These are phyloP conservation scores for Solanum megistacrolobum DNA, from an alignment of 257 asterid species.

Conservation along the genomic window DNA sequence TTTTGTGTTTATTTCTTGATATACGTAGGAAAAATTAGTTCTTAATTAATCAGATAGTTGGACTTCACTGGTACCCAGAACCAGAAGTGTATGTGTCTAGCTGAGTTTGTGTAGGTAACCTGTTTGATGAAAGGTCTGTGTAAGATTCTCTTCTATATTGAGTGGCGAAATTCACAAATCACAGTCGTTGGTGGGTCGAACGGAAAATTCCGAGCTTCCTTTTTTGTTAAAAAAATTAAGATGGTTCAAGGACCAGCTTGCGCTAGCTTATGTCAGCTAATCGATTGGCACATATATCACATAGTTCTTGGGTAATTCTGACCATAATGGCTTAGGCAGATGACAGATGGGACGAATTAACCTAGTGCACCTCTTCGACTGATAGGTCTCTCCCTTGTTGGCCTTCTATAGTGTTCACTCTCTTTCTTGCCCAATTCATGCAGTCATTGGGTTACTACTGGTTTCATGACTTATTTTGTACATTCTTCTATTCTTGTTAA, in stretches of 20 bases:
- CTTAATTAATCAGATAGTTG: too few relatives aligned
- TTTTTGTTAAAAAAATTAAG: not conserved
- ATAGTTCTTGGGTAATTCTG: not conserved
- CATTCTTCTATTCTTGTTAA: not conserved
- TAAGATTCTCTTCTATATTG: not conserved
- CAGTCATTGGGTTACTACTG: not conserved
- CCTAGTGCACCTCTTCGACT: not conserved
- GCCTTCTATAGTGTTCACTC: not conserved
- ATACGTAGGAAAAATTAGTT: too few relatives aligned
- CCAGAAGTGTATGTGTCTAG: too few relatives aligned
- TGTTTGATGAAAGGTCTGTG: not conserved
- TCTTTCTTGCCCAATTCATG: not conserved
- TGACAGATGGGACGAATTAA: not conserved
- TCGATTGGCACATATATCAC: not conserved
- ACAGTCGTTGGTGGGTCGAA: not conserved
- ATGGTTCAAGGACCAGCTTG: not conserved
- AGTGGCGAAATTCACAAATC: not conserved
- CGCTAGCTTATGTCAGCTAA: not conserved
- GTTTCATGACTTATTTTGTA: not conserved
- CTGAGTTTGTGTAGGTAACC: too few relatives aligned
- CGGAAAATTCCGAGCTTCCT: not conserved
- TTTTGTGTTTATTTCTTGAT: too few relatives aligned
- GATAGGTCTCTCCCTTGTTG: not conserved
- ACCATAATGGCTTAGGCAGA: not conserved
- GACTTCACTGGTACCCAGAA: too few relatives aligned